Conservation (phyloP, 2,329 filamentous ascomycete genomes). For the Rutstroemia sp. region DNA sequence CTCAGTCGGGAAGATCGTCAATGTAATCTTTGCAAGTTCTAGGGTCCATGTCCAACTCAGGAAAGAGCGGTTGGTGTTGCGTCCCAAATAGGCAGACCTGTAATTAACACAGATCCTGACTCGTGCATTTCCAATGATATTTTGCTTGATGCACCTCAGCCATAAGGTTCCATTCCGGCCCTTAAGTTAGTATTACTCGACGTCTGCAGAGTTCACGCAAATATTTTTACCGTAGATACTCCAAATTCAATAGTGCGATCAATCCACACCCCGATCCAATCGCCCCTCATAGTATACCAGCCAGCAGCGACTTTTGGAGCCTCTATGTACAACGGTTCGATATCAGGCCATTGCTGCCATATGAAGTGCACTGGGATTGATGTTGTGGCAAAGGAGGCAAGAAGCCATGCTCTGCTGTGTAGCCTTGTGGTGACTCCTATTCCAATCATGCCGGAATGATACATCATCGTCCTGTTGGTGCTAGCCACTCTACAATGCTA, state of each 20-base stretch:
- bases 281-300: background rate
- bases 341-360: background rate
- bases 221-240: background rate
- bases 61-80: background rate
- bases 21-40: conserved; percentile 3
- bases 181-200: background rate
- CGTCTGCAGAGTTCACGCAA: background rate
- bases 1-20: conserved; percentile 9
- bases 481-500: conserved; percentile 2
- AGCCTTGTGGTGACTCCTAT: conserved; percentile 4
- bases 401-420: background rate
- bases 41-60: conserved; percentile 2
- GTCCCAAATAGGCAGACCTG: background rate
- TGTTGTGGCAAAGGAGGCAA: background rate
- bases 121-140: background rate
- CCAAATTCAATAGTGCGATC: background rate
- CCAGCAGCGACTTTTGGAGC: background rate
- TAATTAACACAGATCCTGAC: conserved; percentile 1
- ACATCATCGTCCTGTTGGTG: background rate
- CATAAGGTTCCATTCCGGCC: background rate
- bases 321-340: background rate
- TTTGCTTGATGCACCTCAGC: background rate
- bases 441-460: background rate
- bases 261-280: background rate
- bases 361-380: background rate